Percentiles rank a stretch among this genome's conserved stretches.
Conservation (phyloP, 108 stramenopile genomes). For the Fragilariopsis cylindrus region DNA sequence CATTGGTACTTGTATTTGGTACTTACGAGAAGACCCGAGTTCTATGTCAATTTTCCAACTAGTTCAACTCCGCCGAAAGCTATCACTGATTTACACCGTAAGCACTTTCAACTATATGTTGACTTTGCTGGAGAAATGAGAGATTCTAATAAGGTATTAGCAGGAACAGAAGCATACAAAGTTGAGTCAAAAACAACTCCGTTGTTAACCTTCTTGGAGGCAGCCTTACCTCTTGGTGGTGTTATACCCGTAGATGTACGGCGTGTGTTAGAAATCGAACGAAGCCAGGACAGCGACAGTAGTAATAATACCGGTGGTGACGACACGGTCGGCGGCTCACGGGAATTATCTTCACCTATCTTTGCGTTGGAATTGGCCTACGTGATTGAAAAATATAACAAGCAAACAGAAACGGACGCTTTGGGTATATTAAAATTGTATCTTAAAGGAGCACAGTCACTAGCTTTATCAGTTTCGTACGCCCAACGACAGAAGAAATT, state of each 20-base stretch:
- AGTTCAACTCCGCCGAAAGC: constrained; percentile 65
- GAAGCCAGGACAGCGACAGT: constrained; percentile 16
- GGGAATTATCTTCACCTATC: constrained; percentile 29
- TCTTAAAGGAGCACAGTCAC: constrained; percentile 65
- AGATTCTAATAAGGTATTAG: constrained; percentile 38
- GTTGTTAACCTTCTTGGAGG: constrained; percentile 71
- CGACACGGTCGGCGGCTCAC: constrained; percentile 34
- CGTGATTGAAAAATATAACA: constrained; percentile 70
- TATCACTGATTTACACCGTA: constrained; percentile 69
- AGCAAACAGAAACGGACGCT: constrained; percentile 50
- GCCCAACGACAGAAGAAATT: constrained; percentile 60
- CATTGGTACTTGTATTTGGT: constrained; percentile 81
- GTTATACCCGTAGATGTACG: constrained; percentile 56
- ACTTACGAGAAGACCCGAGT: constrained; percentile 65
- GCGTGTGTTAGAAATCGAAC: constrained; percentile 41
- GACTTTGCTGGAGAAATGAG: constrained; percentile 50
- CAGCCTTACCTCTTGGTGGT: constrained; percentile 72
- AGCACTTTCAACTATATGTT: constrained; percentile 67
- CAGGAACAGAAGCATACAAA: constrained; percentile 40
- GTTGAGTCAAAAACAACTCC: constrained; percentile 46
- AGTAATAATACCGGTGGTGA: background rate
- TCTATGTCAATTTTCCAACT: constrained; percentile 82
- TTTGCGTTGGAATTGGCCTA: constrained; percentile 85
- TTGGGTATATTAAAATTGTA: constrained; percentile 60
- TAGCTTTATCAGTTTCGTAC: constrained; percentile 68